Percentiles rank a stretch among this genome's conserved stretches.
Evolutionary conservation across 768 basidiomycete species (phyloP).

Genomic region (Myochromella boudieri): DNA sequence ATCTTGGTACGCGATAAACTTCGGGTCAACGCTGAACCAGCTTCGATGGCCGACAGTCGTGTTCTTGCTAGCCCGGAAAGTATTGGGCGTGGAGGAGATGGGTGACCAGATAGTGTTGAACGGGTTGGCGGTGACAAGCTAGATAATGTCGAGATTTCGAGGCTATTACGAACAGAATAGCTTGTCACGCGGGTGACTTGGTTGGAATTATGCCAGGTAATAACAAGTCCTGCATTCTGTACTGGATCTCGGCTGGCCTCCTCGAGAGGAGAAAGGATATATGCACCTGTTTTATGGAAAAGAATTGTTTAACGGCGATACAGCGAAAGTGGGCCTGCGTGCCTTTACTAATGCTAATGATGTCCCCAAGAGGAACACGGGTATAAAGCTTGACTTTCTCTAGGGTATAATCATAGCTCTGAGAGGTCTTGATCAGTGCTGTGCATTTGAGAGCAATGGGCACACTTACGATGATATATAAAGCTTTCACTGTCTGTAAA

Average conservation of each 20-base stretch:
- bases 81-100: constrained; percentile 13
- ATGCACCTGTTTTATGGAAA: constrained; percentile 68
- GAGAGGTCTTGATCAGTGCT: constrained; percentile 1
- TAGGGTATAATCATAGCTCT: constrained; percentile 93
- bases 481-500: constrained; percentile 43
- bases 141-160: constrained; percentile 29
- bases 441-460: not conserved
- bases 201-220: constrained; percentile 74
- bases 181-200: constrained; percentile 79
- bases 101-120: too few relatives aligned
- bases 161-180: constrained; percentile 80
- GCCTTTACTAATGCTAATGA: constrained; percentile 81
- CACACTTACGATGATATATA: constrained; percentile 76
- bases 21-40: constrained; percentile 8
- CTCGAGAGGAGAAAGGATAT: constrained; percentile 92
- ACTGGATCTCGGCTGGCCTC: constrained; percentile 84
- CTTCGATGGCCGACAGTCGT: constrained; percentile 13
- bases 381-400: constrained; percentile 91
- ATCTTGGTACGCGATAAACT: constrained; percentile 16
- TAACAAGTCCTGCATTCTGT: constrained; percentile 86
- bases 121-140: too few relatives aligned
- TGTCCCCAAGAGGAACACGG: constrained; percentile 82
- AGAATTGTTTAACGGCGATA: not conserved
- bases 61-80: constrained; percentile 15
- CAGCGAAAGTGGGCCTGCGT: constrained; percentile 4